Evolutionary conservation across 208 protist genomes (phyloP).

Genomic region (Leishmania lainsoni): DNA sequence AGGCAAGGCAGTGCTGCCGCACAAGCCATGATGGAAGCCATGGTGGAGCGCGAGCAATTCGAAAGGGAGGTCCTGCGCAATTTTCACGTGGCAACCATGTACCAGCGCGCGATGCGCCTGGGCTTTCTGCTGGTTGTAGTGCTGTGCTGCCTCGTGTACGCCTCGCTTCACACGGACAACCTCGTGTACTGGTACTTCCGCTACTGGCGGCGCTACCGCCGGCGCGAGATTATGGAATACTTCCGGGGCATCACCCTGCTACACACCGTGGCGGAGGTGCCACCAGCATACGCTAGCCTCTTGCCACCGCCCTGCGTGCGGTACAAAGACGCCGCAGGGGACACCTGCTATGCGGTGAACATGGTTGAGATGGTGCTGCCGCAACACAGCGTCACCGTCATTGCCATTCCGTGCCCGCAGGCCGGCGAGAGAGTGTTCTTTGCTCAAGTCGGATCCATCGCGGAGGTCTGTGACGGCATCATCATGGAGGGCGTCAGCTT

Average conservation of each 20-base stretch:
- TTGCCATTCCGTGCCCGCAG: conserved; percentile 77
- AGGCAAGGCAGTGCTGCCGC: conserved; percentile 6
- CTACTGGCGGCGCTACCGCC: conserved; percentile 45
- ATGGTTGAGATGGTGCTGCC: conserved; percentile 63
- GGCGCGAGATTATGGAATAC: conserved; percentile 56
- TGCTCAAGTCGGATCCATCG: conserved; percentile 52
- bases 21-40: conserved; percentile 22
- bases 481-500: conserved; percentile 78
- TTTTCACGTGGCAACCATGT: conserved; percentile 83
- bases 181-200: conserved; percentile 65
- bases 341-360: conserved; percentile 55
- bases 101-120: conserved; percentile 73
- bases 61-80: conserved; percentile 68
- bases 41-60: conserved; percentile 80
- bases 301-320: conserved; percentile 72
- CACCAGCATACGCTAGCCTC: conserved; percentile 64
- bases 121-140: conserved; percentile 39
- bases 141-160: conserved; percentile 49
- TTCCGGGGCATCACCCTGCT: conserved; percentile 60
- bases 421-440: conserved; percentile 65
- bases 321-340: conserved; percentile 30
- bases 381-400: conserved; percentile 54
- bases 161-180: conserved; percentile 59
- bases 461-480: conserved; percentile 56
- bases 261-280: conserved; percentile 73